phyloP scores from a whole-genome alignment of 1,284 basidiomycete species.

The Ceratorhiza oryzae-sativae region DNA sequence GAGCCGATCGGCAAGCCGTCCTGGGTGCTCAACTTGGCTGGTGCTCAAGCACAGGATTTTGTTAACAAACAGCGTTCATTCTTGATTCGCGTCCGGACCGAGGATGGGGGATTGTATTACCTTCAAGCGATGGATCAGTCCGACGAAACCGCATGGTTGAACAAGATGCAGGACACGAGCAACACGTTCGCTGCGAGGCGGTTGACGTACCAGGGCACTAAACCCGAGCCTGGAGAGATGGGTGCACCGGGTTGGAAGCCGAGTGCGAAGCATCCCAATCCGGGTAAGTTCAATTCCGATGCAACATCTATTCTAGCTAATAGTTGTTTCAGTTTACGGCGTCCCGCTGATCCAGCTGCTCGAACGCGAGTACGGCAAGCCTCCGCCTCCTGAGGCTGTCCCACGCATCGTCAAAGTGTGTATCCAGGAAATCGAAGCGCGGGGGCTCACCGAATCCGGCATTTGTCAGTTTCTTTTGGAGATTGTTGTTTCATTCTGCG shows the following conservation, averaged over 20 bases:
- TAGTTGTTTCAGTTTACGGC: conserved; percentile 66
- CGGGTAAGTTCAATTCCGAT: conserved; percentile 58
- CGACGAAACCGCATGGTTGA: conserved; percentile 78
- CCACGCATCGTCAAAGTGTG: conserved; percentile 71
- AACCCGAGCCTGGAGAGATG: conserved; percentile 67
- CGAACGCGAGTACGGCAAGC: conserved; percentile 64
- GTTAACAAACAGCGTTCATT: conserved; percentile 81
- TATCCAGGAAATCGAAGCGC: conserved; percentile 70
- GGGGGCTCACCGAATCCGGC: conserved; percentile 79
- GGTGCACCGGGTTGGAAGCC: conserved; percentile 25
- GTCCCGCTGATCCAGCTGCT: conserved; percentile 74
- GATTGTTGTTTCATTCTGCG: not conserved
- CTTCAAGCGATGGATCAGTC: conserved; percentile 71
- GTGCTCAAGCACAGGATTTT: conserved; percentile 70
- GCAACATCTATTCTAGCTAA: conserved; percentile 2
- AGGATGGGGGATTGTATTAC: conserved; percentile 82
- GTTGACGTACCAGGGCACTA: conserved; percentile 76
- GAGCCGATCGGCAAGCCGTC: conserved; percentile 70
- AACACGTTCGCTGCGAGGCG: conserved; percentile 75
- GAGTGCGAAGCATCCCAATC: conserved; percentile 59
- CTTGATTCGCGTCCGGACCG: conserved; percentile 79
- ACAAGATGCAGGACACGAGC: conserved; percentile 71
- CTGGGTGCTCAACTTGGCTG: conserved; percentile 73
- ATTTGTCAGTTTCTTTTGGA: conserved; percentile 72
- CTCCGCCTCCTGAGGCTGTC: conserved; percentile 61